Percentiles rank a stretch among this genome's conserved stretches.
Evolutionary conservation across 768 basidiomycete genomes (phyloP).

Genomic region (Pisolithus orientalis): DNA sequence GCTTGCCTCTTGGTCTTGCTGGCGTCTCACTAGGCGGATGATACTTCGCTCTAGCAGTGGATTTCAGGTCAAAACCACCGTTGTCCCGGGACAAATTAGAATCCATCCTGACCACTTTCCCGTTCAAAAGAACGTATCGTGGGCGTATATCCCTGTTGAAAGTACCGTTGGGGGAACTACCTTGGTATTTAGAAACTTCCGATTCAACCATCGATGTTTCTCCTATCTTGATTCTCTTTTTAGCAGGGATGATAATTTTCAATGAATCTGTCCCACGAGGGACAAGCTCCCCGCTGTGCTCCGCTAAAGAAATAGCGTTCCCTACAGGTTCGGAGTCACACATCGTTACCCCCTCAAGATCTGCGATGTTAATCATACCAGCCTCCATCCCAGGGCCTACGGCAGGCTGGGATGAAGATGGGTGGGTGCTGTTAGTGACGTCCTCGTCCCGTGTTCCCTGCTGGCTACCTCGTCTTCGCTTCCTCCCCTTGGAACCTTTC

Average conservation of each 20-base stretch:
- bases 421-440: not conserved
- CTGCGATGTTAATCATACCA: not conserved
- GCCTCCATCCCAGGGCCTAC: not conserved
- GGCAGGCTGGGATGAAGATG: not conserved
- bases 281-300: too few relatives aligned
- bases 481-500: not conserved
- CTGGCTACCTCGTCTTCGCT: not conserved
- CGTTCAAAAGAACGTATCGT: not conserved
- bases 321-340: too few relatives aligned
- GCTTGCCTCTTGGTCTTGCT: not conserved
- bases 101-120: not conserved
- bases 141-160: too few relatives aligned
- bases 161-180: not conserved
- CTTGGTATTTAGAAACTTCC: not conserved
- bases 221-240: not conserved
- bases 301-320: too few relatives aligned
- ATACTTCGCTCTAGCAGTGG: not conserved
- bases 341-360: too few relatives aligned
- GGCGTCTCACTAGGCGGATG: conserved; percentile 3
- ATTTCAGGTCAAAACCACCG: not conserved
- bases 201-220: not conserved
- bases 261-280: not conserved
- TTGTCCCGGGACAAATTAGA: too few relatives aligned
- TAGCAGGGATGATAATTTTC: not conserved
- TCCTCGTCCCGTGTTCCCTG: not conserved